Conservation (phyloP, 2,329 filamentous ascomycete species). For the Aphanocladium album region DNA sequence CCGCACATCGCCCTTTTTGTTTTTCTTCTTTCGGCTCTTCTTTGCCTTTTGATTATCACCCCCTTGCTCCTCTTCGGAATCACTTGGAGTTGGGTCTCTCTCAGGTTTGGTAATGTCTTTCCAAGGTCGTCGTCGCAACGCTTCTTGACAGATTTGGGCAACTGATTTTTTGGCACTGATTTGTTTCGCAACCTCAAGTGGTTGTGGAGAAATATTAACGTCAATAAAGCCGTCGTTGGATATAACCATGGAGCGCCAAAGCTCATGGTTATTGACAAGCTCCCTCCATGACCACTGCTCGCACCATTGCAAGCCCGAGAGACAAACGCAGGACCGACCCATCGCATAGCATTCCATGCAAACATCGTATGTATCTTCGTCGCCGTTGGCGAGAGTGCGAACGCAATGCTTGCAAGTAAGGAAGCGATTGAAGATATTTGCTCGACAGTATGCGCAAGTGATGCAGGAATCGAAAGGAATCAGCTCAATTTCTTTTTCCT, state of each 20-base stretch:
- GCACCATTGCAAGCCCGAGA: constrained; percentile 82
- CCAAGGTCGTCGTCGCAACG: constrained; percentile 73
- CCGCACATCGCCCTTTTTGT: constrained; percentile 50
- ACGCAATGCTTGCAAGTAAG: constrained; percentile 85
- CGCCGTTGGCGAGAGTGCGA: constrained; percentile 57
- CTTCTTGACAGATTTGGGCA: constrained; percentile 91
- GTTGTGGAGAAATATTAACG: constrained; percentile 60
- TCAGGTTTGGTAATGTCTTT: constrained; percentile 68
- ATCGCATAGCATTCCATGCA: constrained; percentile 99
- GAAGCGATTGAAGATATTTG: constrained; percentile 97
- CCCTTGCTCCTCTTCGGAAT: constrained; percentile 54
- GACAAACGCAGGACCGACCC: constrained; percentile 86
- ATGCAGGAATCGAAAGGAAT: constrained; percentile 84
- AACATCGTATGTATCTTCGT: constrained; percentile 85
- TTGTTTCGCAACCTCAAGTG: constrained; percentile 65
- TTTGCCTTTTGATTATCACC: constrained; percentile 58
- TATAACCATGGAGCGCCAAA: constrained; percentile 75
- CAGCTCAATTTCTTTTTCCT: constrained; percentile 67
- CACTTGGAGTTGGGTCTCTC: constrained; percentile 40
- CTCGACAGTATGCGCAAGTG: constrained; percentile 91
- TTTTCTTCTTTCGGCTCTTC: constrained; percentile 52
- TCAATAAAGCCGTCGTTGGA: constrained; percentile 64
- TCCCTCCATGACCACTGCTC: constrained; percentile 89
- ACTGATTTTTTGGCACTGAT: constrained; percentile 69
- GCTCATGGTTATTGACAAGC: constrained; percentile 71